phyloP scores from a whole-genome alignment of 139 green algal species.

The Gonium pectorale region DNA sequence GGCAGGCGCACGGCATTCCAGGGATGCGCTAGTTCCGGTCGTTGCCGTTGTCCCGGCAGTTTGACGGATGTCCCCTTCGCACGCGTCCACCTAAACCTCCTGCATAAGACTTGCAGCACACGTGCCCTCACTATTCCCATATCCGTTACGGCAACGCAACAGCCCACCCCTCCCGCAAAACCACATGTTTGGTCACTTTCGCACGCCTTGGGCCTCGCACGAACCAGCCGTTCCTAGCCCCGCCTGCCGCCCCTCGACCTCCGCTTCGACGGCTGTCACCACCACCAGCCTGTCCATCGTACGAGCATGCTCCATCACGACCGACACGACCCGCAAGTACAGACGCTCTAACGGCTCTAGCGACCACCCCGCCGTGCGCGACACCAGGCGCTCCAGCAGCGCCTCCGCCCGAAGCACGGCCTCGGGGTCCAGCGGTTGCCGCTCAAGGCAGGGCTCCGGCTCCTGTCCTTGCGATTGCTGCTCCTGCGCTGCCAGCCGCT shows the following conservation, averaged over 20 bases:
- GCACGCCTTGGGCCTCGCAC: too few species aligned
- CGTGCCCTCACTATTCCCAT: too few species aligned
- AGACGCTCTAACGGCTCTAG: slow-evolving; percentile 60
- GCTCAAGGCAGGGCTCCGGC: not conserved
- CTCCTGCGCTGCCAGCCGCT: not conserved
- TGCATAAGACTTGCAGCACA: too few species aligned
- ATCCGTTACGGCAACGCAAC: too few species aligned
- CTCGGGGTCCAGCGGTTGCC: not conserved
- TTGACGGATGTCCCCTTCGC: too few species aligned
- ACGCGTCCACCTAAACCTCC: too few species aligned
- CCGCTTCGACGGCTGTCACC: slow-evolving; percentile 32
- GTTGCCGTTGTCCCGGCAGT: too few species aligned
- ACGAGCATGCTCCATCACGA: slow-evolving; percentile 35
- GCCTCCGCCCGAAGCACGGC: slow-evolving; percentile 9
- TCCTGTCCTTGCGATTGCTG: not conserved
- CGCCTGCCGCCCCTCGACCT: not conserved
- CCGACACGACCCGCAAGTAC: slow-evolving; percentile 48
- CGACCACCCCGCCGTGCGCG: slow-evolving; percentile 43
- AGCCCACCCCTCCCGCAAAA: too few species aligned
- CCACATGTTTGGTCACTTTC: too few species aligned
- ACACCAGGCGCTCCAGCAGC: slow-evolving; percentile 47
- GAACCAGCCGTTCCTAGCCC: too few species aligned
- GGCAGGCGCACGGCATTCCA: too few species aligned
- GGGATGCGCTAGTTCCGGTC: too few species aligned
- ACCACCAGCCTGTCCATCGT: slow-evolving; percentile 40